Evolutionary conservation across 257 asterid species (phyloP), one percentile per base, ranked within the genome.

Genomic region (Linaria vulgaris): DNA sequence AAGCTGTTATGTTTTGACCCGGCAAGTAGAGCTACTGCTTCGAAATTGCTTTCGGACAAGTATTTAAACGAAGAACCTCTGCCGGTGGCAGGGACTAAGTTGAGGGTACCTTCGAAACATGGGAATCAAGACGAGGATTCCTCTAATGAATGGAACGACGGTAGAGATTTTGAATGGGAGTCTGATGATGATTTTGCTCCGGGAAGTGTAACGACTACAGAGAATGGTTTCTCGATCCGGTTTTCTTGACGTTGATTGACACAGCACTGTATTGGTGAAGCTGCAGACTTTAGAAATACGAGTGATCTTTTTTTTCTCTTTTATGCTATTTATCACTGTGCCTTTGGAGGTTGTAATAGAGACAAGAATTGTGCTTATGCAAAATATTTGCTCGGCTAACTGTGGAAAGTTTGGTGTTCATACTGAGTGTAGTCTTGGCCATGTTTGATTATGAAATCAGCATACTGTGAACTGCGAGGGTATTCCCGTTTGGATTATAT

Each of bases 21-120:
- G 1, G 69, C 80, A 12, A 72, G 80, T 67, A 77, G 99, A 69
- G 91, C 97, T 20, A 78, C 88, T 47, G 85, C 97, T 0, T 69
- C 77, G 86, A 97, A 94, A 68, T 56, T 90, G 72, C 95, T 94
- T 51, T 82, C 80, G 3, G 96, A 83, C 53, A 90, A 80, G 76
- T 94, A 94, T 79, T 76, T 94, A 66, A 87, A 72, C 9, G 95
- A 85, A 76, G 96, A 85, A 38, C 99, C 99, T 27, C 71, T 82
- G 8, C 95, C 99, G 0, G 78, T 79, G 12, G 78, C 82, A 15
- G 22, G 80, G 12, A 75, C 90, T 43, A 89, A 85, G 72, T 74
- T 94, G 65, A 80, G 95, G 72, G 78, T 94, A 59, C 99, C 97
- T 24, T 63, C 88, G 1, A 81, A 76, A 60, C 79, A 73, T 23